Conservation (phyloP, 2,329 filamentous ascomycete species). For the Aspergillus floridensis region DNA sequence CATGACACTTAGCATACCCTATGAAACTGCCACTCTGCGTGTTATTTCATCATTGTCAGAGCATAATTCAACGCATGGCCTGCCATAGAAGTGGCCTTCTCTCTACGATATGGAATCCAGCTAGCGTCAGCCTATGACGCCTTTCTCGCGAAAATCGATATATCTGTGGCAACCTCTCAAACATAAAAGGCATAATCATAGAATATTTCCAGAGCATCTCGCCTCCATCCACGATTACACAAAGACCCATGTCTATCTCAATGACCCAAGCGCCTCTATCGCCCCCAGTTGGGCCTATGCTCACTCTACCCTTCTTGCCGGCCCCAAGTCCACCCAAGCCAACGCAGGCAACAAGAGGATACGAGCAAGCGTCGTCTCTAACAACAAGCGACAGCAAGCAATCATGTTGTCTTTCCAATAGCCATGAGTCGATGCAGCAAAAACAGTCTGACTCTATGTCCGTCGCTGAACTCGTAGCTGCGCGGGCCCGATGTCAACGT, state of each 20-base stretch:
- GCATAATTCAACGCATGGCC: no score
- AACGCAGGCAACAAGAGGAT: background rate
- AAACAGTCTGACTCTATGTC: constrained; percentile 76
- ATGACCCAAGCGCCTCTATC: background rate
- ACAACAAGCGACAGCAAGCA: background rate
- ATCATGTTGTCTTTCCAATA: background rate
- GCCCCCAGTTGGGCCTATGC: background rate
- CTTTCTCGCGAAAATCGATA: no score
- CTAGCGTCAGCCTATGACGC: no score
- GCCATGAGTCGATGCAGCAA: constrained; percentile 54
- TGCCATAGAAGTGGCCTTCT: no score
- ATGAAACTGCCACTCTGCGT: no score
- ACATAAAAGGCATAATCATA: background rate
- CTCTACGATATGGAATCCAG: no score
- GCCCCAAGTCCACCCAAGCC: background rate
- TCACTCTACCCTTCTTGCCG: background rate
- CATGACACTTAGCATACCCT: no score
- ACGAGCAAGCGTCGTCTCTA: background rate
- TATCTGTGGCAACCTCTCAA: background rate
- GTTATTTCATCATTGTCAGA: no score
- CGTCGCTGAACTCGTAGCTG: constrained; percentile 63
- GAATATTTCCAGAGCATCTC: background rate
- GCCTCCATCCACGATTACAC: background rate
- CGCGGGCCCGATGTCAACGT: constrained; percentile 59
- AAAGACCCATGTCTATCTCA: background rate